Evolutionary conservation across 2,329 filamentous ascomycete genomes (phyloP), one percentile per base, ranked within the genome.

Genomic region (Zopfia rhizophila): DNA sequence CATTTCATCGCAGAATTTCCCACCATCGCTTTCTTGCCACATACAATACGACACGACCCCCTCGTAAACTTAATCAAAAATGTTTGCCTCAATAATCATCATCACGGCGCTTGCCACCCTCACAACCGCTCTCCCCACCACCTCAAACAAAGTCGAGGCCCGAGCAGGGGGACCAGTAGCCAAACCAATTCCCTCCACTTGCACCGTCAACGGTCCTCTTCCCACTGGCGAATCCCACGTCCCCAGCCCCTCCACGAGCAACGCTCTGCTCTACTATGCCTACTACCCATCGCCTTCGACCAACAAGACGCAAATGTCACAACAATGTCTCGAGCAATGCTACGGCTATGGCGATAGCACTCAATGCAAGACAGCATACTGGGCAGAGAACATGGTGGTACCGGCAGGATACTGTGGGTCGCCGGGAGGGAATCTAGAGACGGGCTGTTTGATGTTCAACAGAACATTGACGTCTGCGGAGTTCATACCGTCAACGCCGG

Each of bases 261-360:
- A 61, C 45, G 55, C 49, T n/a, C 35, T 53, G 14, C 51, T 65
- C 14, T 68, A 66, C 30, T 48, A 61, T 51, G 55, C 62, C 10
- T 70, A 69, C 58, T 75, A 73, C 48, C 60, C 65, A 13, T 53
- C 63, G 3, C 53, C 53, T 28, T 52, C 65, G 3, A 48, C 60
- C 13, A 63, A 69, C 51, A 59, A 31, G 12, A 64, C 56, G 3
- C 45, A 48, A 23, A 54, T 66, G 58, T 62, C 61, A 11, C 38
- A 60, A 40, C 63, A 70, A 38, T 75, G 72, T 48, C 58, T 69
- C 3, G 40, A 74, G 48, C 73, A 75, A 48, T 76, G 73, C 56
- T 70, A 75, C 42, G 72, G 73, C 10, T 71, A 69, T 32, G 72
- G 72, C 8, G 55, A 63, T 28, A 46, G 47, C n/a, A 53, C 51